Conservation (phyloP, 257 asterid species). For the Solanum sejunctum region DNA sequence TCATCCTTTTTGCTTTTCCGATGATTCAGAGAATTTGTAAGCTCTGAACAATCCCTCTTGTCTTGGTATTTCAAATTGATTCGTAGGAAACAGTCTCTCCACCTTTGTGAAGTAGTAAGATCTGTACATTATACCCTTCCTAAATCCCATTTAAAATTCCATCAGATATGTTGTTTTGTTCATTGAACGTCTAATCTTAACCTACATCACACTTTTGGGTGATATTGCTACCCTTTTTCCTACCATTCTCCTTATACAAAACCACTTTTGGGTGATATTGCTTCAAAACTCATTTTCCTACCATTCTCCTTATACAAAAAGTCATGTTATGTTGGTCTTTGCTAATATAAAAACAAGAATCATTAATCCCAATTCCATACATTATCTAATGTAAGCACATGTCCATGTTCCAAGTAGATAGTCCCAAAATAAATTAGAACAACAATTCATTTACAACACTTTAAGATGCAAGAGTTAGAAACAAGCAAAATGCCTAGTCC, state of each 20-base stretch:
- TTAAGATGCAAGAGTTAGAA: not conserved
- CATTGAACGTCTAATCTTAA: not conserved
- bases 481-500: not conserved
- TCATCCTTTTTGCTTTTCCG: too few relatives aligned
- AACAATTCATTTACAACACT: not conserved
- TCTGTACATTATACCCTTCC: too few relatives aligned
- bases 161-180: too few relatives aligned
- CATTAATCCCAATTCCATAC: not conserved
- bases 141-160: too few relatives aligned
- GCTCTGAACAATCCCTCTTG: too few relatives aligned
- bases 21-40: too few relatives aligned
- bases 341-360: not conserved
- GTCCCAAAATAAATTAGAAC: not conserved
- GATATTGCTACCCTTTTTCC: not conserved
- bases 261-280: not conserved
- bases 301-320: too few relatives aligned
- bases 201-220: not conserved
- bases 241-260: not conserved
- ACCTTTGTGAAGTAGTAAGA: too few relatives aligned
- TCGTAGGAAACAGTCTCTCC: too few relatives aligned
- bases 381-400: not conserved
- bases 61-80: too few relatives aligned
- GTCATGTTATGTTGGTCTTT: not conserved
- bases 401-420: not conserved
- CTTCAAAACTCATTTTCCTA: not conserved